These are phyloP conservation scores for Eustoma russellianum DNA, from an alignment of 257 asterid genomes.

Conservation along the genomic window DNA sequence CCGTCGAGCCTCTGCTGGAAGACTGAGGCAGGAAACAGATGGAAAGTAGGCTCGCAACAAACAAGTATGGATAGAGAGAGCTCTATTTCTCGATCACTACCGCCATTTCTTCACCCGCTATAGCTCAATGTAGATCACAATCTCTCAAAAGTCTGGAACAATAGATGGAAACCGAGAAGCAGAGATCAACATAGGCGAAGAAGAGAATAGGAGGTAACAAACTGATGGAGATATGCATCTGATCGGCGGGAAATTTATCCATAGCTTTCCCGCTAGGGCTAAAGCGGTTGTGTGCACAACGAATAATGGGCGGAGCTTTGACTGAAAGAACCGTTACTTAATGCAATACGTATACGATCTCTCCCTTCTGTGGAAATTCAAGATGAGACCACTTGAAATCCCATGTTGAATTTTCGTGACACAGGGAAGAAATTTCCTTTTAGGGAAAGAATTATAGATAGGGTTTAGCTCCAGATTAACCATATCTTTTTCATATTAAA, in stretches of 20 bases:
- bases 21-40: conserved; percentile 42
- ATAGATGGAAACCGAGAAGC: background rate
- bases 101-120: conserved; percentile 46
- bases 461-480: too few species aligned
- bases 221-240: conserved; percentile 6
- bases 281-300: too few species aligned
- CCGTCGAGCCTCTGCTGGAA: conserved; percentile 19
- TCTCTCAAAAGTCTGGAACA: background rate
- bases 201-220: too few species aligned
- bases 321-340: background rate
- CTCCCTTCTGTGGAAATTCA: too few species aligned
- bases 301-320: background rate
- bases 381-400: too few species aligned
- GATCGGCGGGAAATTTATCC: too few species aligned
- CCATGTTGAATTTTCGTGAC: too few species aligned
- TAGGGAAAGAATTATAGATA: too few species aligned
- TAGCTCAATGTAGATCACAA: background rate
- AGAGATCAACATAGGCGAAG: background rate
- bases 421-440: too few species aligned
- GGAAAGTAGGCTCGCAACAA: conserved; percentile 46
- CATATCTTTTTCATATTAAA: too few species aligned
- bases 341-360: too few species aligned
- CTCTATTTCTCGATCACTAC: conserved; percentile 59
- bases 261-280: too few species aligned
- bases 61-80: conserved; percentile 39